Conservation (phyloP, 768 basidiomycete genomes). For the Boletus rubescentipes region DNA sequence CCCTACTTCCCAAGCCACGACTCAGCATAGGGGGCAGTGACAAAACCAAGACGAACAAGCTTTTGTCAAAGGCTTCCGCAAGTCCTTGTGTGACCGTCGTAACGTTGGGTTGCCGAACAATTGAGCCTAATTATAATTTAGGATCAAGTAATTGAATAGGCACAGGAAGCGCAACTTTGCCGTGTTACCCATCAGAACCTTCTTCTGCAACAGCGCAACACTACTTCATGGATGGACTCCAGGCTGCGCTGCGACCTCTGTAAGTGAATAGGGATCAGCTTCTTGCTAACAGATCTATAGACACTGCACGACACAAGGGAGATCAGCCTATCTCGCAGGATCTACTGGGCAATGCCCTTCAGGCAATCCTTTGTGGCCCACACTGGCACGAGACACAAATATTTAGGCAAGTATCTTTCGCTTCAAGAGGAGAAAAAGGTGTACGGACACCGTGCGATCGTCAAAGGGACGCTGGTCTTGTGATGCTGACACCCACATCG, state of each 20-base stretch:
- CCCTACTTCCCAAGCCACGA: neutral
- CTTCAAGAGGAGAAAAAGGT: neutral
- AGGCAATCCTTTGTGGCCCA: constrained; percentile 3
- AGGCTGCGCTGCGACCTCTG: neutral
- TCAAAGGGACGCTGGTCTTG: constrained; percentile 21
- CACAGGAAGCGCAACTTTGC: constrained; percentile 15
- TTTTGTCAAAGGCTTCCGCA: neutral
- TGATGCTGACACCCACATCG: constrained; percentile 24
- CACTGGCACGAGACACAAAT: neutral
- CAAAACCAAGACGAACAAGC: constrained; percentile 6
- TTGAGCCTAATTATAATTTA: constrained; percentile 18
- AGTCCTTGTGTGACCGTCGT: constrained; percentile 8
- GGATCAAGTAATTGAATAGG: constrained; percentile 21
- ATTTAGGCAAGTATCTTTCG: constrained; percentile 5
- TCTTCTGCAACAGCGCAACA: constrained; percentile 9
- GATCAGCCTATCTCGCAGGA: neutral
- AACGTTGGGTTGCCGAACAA: constrained; percentile 18
- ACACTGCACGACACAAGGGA: neutral
- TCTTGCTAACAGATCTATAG: constrained; percentile 3
- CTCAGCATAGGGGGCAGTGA: constrained; percentile 3
- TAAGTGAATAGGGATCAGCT: constrained; percentile 8
- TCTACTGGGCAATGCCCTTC: neutral
- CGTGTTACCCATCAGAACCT: constrained; percentile 9
- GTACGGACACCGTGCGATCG: neutral
- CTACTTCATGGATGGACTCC: neutral